A percentile compares a stretch with the other conserved stretches of the same genome.
phyloP scores from a whole-genome alignment of 306 rosid genomes.

The Amphicarpaea edgeworthii region DNA sequence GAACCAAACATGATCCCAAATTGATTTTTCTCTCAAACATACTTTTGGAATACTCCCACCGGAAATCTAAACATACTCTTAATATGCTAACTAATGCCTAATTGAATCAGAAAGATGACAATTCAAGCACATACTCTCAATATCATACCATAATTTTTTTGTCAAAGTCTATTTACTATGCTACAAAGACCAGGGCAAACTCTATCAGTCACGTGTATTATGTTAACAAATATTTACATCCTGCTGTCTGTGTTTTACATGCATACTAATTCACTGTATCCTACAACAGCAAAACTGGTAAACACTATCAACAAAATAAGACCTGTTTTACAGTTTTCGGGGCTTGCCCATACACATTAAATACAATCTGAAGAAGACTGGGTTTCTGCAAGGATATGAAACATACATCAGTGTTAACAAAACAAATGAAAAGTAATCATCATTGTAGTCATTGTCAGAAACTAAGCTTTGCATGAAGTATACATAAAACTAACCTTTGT shows the following conservation, averaged over 20 bases:
- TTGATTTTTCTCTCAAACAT: no score
- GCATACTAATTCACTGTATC: conserved; percentile 17
- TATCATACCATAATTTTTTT: neutral
- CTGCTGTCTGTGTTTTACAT: neutral
- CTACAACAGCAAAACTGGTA: conserved; percentile 20
- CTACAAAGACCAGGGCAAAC: conserved; percentile 30
- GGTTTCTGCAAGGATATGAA: conserved; percentile 79
- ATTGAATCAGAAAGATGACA: conserved; percentile 15
- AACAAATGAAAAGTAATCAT: conserved; percentile 32
- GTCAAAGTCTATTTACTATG: conserved; percentile 10
- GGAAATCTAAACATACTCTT: neutral
- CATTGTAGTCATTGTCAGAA: conserved; percentile 24
- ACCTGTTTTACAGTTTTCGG: conserved; percentile 90
- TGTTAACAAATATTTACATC: conserved; percentile 21
- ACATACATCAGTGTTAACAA: conserved; percentile 23
- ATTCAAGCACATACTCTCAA: conserved; percentile 5
- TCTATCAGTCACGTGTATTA: neutral
- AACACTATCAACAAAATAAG: conserved; percentile 38
- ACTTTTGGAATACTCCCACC: no score
- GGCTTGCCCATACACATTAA: conserved; percentile 73
- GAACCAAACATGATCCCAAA: no score
- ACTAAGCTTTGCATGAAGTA: conserved; percentile 29
- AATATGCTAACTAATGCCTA: conserved; percentile 25
- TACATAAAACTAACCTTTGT: conserved; percentile 71
- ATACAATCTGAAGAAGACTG: conserved; percentile 80